Evolutionary conservation across 108 stramenopile species (phyloP), one percentile per base, ranked within the genome.

Genomic region (Cyclotella choctawhatcheeana): DNA sequence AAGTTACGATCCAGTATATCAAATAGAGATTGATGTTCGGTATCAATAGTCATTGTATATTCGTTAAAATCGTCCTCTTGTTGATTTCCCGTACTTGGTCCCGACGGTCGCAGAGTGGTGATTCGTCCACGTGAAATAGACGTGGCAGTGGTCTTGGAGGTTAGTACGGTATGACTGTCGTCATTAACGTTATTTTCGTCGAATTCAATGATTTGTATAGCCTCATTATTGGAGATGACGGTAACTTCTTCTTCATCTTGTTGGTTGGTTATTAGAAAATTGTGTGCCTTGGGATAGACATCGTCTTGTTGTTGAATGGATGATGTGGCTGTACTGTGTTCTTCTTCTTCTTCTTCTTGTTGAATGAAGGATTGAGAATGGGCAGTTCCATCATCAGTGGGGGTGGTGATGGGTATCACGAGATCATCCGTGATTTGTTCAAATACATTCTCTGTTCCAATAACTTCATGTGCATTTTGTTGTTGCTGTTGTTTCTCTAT

Each of bases 1-100:
- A 84, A 84, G 40, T 84, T 79, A 33, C 75, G 64, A 62, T 84
- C 75, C 40, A 84, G 40, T 58, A 84, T 84, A 26, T 84, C 74
- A 67, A 81, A 84, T 31, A 84, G 54, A 30, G 79, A 67, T 58
- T 76, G 64, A 71, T 80, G 77, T 5, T 68, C 69, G 53, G 64
- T n/a, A n/a, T n/a, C n/a, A n/a, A n/a, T n/a, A n/a, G n/a, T n/a
- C n/a, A n/a, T n/a, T n/a, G n/a, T n/a, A n/a, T n/a, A n/a, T n/a
- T n/a, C n/a, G n/a, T n/a, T n/a, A n/a, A n/a, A n/a, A n/a, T n/a
- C n/a, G n/a, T n/a, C n/a, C n/a, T n/a, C n/a, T n/a, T n/a, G n/a
- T n/a, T n/a, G n/a, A 74, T 10, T 69, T 44, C 17, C 64, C 45
- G 22, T 32, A 34, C 22, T 64, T 61, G 17, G 37, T 44, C 1